A percentile compares a stretch with the other conserved stretches of the same genome.
Evolutionary conservation across 768 basidiomycete species (phyloP).

Genomic region (Phaeotremella skinneri): DNA sequence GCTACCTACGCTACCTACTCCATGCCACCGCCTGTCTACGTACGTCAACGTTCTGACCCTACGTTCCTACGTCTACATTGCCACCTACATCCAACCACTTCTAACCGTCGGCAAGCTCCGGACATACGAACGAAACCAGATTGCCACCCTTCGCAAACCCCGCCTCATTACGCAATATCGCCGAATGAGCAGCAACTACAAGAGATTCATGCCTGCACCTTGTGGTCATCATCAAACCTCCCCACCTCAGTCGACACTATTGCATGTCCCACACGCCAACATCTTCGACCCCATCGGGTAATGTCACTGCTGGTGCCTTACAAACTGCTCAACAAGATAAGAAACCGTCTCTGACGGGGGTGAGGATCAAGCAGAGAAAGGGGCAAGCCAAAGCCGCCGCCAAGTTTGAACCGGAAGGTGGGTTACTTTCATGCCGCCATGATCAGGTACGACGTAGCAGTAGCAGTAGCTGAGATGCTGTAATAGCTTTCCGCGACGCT

Average conservation of each 20-base stretch:
- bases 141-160: no score
- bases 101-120: no score
- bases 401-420: conserved; percentile 51
- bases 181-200: no score
- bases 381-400: conserved; percentile 48
- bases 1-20: no score
- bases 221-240: conserved; percentile 7
- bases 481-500: conserved; percentile 48
- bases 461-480: neutral
- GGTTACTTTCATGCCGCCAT: conserved; percentile 12
- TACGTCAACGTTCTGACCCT: no score
- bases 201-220: no score
- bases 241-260: conserved; percentile 9
- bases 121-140: no score
- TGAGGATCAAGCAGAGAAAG: conserved; percentile 51
- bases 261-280: conserved; percentile 50
- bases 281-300: conserved; percentile 35
- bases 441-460: neutral
- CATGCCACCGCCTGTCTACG: no score
- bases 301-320: conserved; percentile 7
- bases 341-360: conserved; percentile 48
- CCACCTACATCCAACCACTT: no score
- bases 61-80: no score
- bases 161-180: no score
- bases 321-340: conserved; percentile 33